phyloP scores from a whole-genome alignment of 2,329 filamentous ascomycete species.

The Phialophora chinensis region DNA sequence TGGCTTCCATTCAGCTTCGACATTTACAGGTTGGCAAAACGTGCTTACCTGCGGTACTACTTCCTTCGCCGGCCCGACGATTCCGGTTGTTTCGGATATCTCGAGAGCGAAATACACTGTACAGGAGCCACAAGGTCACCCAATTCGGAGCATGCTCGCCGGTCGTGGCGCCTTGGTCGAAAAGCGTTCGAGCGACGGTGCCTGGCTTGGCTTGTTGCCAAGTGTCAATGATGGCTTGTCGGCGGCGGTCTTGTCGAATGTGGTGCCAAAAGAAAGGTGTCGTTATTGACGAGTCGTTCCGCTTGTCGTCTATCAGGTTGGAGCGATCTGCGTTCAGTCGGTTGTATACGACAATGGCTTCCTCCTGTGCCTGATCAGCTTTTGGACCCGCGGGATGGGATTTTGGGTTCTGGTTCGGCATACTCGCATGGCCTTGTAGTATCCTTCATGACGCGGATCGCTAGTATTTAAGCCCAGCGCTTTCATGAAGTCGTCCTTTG shows the following conservation, averaged over 20 bases:
- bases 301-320: slow-evolving; percentile 50
- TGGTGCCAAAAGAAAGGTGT: slow-evolving; percentile 56
- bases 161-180: slow-evolving; percentile 49
- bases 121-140: slow-evolving; percentile 55
- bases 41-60: slow-evolving; percentile 33
- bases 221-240: slow-evolving; percentile 51
- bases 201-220: slow-evolving; percentile 48
- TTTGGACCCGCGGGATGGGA: background rate
- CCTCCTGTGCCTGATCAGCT: slow-evolving; percentile 45
- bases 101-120: slow-evolving; percentile 55
- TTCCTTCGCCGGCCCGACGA: slow-evolving; percentile 43
- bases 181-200: slow-evolving; percentile 47
- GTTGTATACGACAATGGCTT: slow-evolving; percentile 53
- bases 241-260: slow-evolving; percentile 51
- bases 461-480: slow-evolving; percentile 50
- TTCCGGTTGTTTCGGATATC: slow-evolving; percentile 56
- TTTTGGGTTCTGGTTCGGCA: slow-evolving; percentile 30
- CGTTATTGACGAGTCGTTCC: slow-evolving; percentile 46
- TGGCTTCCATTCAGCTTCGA: background rate
- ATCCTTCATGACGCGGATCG: slow-evolving; percentile 52
- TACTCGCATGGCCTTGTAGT: slow-evolving; percentile 54
- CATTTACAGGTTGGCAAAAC: background rate
- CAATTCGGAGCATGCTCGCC: slow-evolving; percentile 55
- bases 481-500: slow-evolving; percentile 56
- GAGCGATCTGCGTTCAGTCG: slow-evolving; percentile 49